Percentiles rank a stretch among this genome's conserved stretches.
Conservation (phyloP, 805 yeast genomes). For the Starmerella ratchasimensis region DNA sequence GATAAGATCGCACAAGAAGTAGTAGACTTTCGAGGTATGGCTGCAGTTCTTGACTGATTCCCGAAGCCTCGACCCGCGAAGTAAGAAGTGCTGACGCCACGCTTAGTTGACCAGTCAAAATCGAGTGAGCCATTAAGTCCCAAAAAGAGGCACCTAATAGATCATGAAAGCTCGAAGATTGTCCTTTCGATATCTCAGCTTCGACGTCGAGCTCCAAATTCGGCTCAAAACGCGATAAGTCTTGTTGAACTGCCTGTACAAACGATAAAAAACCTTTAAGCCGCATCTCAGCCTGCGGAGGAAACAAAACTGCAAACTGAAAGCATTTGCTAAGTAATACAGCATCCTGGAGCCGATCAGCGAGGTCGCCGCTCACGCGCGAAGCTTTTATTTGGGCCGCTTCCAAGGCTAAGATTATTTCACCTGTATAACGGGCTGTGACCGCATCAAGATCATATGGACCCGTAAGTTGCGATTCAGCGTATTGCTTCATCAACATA, state of each 20-base stretch:
- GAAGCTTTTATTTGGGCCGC: not conserved
- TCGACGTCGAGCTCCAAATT: slow-evolving; percentile 6
- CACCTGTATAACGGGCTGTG: slow-evolving; percentile 6
- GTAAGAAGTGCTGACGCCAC: slow-evolving; percentile 5
- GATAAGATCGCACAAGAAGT: slow-evolving; percentile 10
- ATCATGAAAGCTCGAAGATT: not conserved
- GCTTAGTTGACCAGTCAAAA: slow-evolving; percentile 6
- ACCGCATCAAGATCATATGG: slow-evolving; percentile 11
- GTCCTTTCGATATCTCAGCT: not conserved
- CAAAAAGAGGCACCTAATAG: no score
- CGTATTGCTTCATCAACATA: slow-evolving; percentile 12
- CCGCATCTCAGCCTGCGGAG: slow-evolving; percentile 3
- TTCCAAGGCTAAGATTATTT: slow-evolving; percentile 6
- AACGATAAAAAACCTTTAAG: slow-evolving; percentile 3
- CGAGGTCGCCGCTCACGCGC: not conserved
- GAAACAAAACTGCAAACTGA: slow-evolving; percentile 5
- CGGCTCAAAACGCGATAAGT: slow-evolving; percentile 7
- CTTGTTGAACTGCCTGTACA: slow-evolving; percentile 8
- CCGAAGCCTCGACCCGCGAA: not conserved
- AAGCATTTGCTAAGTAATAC: slow-evolving; percentile 9
- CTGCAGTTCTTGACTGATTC: not conserved
- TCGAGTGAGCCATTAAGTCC: slow-evolving; percentile 4
- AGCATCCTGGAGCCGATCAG: slow-evolving; percentile 12
- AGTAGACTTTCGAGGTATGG: not conserved
- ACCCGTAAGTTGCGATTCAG: slow-evolving; percentile 7